Percentiles rank a stretch among this genome's conserved stretches.
Conservation (phyloP, 352 stramenopile genomes). For the Phytophthora litchii region DNA sequence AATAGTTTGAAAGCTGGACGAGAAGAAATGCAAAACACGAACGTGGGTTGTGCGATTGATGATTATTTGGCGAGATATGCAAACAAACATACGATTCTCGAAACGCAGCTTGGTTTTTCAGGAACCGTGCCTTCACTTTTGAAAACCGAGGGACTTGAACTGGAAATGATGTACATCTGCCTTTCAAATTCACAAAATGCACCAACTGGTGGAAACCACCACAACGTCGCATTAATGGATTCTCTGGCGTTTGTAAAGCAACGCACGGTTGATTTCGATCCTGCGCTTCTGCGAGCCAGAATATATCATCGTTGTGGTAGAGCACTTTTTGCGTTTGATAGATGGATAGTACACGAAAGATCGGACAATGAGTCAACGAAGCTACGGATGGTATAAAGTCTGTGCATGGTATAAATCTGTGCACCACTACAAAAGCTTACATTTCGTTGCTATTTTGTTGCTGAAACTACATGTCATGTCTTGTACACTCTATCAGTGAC, state of each 20-base stretch:
- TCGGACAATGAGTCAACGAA: conserved; percentile 1
- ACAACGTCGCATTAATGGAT: conserved; percentile 5
- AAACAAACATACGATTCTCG: conserved; percentile 29
- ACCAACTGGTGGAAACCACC: conserved; percentile 21
- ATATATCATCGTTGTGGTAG: not conserved
- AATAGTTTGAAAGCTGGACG: not conserved
- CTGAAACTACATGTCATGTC: not conserved
- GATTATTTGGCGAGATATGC: conserved; percentile 32
- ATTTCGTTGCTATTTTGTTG: not conserved
- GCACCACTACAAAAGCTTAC: too few relatives aligned
- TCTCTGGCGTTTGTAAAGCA: not conserved
- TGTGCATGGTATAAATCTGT: too few relatives aligned
- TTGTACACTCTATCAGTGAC: conserved; percentile 9
- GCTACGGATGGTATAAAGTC: too few relatives aligned
- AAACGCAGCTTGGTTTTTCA: conserved; percentile 28
- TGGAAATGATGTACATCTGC: conserved; percentile 5
- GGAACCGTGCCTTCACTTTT: conserved; percentile 3
- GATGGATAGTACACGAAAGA: conserved; percentile 5
- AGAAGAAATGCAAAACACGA: not conserved
- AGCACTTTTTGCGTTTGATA: not conserved
- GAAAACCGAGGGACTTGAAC: not conserved
- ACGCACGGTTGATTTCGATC: not conserved
- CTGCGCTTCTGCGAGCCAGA: not conserved
- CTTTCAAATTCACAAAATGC: conserved; percentile 12
- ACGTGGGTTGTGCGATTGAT: conserved; percentile 7